Percentiles rank a stretch among this genome's conserved stretches.
phyloP scores from a whole-genome alignment of 73 alveolate species.

The Tetrahymena borealis region DNA sequence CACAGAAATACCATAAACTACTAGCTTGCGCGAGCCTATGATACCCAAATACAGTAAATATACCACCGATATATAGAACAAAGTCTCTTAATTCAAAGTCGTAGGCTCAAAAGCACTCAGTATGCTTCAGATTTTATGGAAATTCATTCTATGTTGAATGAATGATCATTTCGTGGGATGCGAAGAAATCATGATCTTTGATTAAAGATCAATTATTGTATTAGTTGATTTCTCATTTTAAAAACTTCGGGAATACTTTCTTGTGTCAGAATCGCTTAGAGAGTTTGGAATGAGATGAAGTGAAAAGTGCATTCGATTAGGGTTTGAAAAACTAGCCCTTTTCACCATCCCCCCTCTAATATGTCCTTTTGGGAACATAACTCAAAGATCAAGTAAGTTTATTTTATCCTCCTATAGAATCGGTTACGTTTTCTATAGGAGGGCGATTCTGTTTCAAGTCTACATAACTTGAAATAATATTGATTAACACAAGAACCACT shows the following conservation, averaged over 20 bases:
- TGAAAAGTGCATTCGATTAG: background rate
- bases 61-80: background rate
- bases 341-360: background rate
- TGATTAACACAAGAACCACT: background rate
- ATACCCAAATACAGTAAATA: background rate
- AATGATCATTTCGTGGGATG: background rate
- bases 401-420: background rate
- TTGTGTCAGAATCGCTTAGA: constrained; percentile 2
- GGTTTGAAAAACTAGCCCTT: constrained; percentile 1
- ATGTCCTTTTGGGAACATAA: background rate
- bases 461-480: background rate
- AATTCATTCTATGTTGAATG: background rate
- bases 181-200: background rate
- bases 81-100: background rate
- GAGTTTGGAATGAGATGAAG: background rate
- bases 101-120: background rate
- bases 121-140: background rate
- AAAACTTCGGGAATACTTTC: background rate
- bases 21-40: background rate
- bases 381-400: background rate
- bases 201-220: background rate
- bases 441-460: constrained; percentile 4
- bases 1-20: background rate
- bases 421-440: background rate
- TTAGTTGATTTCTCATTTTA: background rate